phyloP scores from a whole-genome alignment of 768 basidiomycete species.

The Boletus sp. region DNA sequence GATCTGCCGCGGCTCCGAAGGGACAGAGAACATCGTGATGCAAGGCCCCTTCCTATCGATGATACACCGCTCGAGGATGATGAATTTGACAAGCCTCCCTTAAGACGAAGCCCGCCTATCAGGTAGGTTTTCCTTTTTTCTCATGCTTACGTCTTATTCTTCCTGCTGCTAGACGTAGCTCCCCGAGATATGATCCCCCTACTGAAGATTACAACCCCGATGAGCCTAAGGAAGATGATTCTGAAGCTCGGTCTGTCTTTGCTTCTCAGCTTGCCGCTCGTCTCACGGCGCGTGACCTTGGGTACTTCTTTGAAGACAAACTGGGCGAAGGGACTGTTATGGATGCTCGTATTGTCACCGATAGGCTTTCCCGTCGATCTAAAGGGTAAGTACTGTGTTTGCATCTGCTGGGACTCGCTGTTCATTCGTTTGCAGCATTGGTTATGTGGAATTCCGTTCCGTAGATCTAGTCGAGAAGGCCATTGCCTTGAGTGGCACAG shows the following conservation, averaged over 20 bases:
- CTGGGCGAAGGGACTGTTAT: slow-evolving; percentile 91
- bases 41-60: slow-evolving; percentile 40
- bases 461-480: slow-evolving; percentile 92
- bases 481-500: slow-evolving; percentile 84
- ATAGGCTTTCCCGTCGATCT: slow-evolving; percentile 91
- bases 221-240: slow-evolving; percentile 92
- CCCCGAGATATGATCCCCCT: slow-evolving; percentile 66
- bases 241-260: slow-evolving; percentile 97
- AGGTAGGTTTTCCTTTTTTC: slow-evolving; percentile 36
- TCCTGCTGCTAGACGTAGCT: slow-evolving; percentile 51
- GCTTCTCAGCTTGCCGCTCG: slow-evolving; percentile 97
- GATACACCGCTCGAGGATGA: slow-evolving; percentile 38
- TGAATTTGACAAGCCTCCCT: slow-evolving; percentile 36
- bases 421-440: slow-evolving; percentile 62
- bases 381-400: slow-evolving; percentile 70
- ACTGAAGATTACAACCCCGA: slow-evolving; percentile 78
- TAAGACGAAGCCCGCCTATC: slow-evolving; percentile 38
- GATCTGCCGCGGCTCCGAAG: slow-evolving; percentile 46
- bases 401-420: not conserved
- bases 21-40: slow-evolving; percentile 43
- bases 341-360: slow-evolving; percentile 95
- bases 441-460: slow-evolving; percentile 94
- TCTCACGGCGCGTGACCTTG: slow-evolving; percentile 94
- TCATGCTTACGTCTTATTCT: slow-evolving; percentile 7
- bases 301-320: slow-evolving; percentile 98